Conservation (phyloP, 306 rosid genomes). For the Neltuma alba region DNA sequence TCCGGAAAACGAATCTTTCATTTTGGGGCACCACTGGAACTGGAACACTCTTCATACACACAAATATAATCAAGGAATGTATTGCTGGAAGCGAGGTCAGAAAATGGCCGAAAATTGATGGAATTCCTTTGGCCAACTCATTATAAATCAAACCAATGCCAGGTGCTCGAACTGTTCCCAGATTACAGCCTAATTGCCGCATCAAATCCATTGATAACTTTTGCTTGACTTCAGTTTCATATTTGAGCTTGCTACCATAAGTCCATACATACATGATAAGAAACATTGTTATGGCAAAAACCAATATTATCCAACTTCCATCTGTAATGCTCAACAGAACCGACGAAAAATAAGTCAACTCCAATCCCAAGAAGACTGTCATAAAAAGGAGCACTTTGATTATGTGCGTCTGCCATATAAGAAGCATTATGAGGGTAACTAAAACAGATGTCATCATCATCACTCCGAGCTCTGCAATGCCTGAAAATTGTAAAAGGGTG, state of each 20-base stretch:
- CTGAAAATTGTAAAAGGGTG: conserved; percentile 50
- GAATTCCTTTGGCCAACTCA: conserved; percentile 97
- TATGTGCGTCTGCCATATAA: conserved; percentile 93
- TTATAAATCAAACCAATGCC: conserved; percentile 95
- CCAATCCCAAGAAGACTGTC: conserved; percentile 83
- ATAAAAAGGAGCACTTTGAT: conserved; percentile 67
- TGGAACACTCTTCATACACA: conserved; percentile 88
- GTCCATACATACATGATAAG: conserved; percentile 88
- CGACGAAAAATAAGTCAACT: conserved; percentile 83
- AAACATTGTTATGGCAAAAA: conserved; percentile 80
- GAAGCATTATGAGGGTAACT: conserved; percentile 94
- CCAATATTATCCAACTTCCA: conserved; percentile 99
- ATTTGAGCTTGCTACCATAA: conserved; percentile 95
- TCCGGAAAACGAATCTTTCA: conserved; percentile 96
- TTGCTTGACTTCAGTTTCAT: conserved; percentile 94
- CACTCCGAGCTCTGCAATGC: conserved; percentile 94
- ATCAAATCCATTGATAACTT: conserved; percentile 88
- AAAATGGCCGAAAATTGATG: conserved; percentile 96
- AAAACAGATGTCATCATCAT: conserved; percentile 94
- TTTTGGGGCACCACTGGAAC: conserved; percentile 92
- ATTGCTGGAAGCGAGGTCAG: conserved; percentile 67
- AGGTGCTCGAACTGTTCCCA: conserved; percentile 96
- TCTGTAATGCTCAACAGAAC: conserved; percentile 84
- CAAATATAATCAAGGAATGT: conserved; percentile 89
- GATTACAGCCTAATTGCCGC: conserved; percentile 88